Percentiles rank a stretch among this genome's conserved stretches.
phyloP scores from a whole-genome alignment of 176 grass and related monocot genomes.

The Carex parvula region DNA sequence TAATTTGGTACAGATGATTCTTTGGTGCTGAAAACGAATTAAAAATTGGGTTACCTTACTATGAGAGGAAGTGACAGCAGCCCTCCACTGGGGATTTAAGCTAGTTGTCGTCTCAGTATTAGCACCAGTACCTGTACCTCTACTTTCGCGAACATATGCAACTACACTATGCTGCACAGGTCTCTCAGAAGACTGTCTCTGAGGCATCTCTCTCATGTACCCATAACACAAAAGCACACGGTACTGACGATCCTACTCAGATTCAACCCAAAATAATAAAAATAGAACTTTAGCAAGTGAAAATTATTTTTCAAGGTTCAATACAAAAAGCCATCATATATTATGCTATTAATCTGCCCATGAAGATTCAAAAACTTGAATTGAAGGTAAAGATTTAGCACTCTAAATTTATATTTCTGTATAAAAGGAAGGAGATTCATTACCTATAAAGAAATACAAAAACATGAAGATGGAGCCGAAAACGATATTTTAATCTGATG shows the following conservation, averaged over 20 bases:
- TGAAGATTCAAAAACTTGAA: neutral
- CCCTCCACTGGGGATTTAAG: conserved; percentile 79
- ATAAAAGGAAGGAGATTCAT: neutral
- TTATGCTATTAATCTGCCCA: neutral
- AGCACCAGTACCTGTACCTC: neutral
- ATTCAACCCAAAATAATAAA: conserved; percentile 25
- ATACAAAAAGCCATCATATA: neutral
- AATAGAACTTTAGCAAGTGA: neutral
- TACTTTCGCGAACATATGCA: conserved; percentile 66
- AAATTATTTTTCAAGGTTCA: neutral
- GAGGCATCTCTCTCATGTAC: conserved; percentile 97
- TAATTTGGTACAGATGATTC: neutral
- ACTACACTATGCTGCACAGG: conserved; percentile 50
- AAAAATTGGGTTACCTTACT: conserved; percentile 61
- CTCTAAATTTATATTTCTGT: neutral
- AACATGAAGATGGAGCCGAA: conserved; percentile 69
- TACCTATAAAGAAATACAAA: conserved; percentile 96
- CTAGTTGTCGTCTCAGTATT: conserved; percentile 22
- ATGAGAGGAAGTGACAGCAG: conserved; percentile 75
- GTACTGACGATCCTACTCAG: conserved; percentile 67
- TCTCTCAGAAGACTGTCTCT: conserved; percentile 45
- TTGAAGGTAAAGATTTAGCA: neutral
- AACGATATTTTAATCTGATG: conserved; percentile 38
- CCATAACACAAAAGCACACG: conserved; percentile 88
- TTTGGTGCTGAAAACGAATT: neutral